Evolutionary conservation across 441 rosid genomes (phyloP), one percentile per base, ranked within the genome.

Genomic region (Arabidopsis hybrid): DNA sequence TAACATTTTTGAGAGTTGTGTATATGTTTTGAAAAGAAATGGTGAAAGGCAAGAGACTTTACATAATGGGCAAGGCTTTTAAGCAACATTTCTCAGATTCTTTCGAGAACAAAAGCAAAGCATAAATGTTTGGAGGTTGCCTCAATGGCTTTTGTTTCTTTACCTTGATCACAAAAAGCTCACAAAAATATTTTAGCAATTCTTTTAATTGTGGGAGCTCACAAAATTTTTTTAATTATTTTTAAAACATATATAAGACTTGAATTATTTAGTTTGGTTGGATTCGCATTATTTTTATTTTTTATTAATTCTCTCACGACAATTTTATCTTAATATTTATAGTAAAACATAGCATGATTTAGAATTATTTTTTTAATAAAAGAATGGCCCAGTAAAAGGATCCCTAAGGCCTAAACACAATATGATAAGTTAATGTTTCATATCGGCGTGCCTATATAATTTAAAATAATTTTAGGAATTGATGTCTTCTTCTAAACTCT

Each of bases 81-180:
- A 77, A 61, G 69, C 60, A 76, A 67, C 4, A 89, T 81, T 88
- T 86, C 75, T 67, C 21, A 65, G 69, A 68, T 85, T 78, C 71
- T 75, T 35, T 17, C 32, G 65, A 45, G 21, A 32, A 32, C 46
- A 57, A 45, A 69, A 32, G 35, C 43, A 89, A 90, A 89, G 96
- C 80, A 89, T 86, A 86, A 73, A 72, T 74, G 34, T 17, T 63
- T 53, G 70, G 64, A 40, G 16, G 61, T 69, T 6, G 4, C 38
- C 13, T 17, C 43, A 9, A 10, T 39, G 29, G 35, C 49, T 45
- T 52, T 39, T 64, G 46, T 67, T 67, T 13, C 21, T 43, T n/a
- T n/a, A 14, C 14, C 9, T 31, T 45, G 40, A 4, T 62, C 39
- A n/a, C n/a, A n/a, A n/a, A n/a, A n/a, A n/a, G n/a, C n/a, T n/a